Percentiles rank a stretch among this genome's conserved stretches.
Evolutionary conservation across 1,139 yeast genomes (phyloP).

Genomic region (Pichia sp.): DNA sequence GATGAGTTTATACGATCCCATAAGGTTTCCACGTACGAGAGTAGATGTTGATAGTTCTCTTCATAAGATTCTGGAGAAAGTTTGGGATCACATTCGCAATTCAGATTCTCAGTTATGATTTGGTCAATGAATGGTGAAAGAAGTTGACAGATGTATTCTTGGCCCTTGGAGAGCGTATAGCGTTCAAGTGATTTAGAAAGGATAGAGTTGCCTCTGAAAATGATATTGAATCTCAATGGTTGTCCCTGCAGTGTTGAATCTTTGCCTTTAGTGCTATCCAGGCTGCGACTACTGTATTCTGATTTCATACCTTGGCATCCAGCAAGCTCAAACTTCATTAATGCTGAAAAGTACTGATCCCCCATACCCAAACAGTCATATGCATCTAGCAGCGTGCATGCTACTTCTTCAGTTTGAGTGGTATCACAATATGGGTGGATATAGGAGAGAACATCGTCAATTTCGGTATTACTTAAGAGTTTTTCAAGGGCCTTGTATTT

Average conservation of each 20-base stretch:
- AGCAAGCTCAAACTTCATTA: constrained; percentile 59
- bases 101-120: constrained; percentile 39
- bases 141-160: constrained; percentile 65
- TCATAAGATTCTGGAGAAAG: constrained; percentile 31
- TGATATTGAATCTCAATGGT: constrained; percentile 37
- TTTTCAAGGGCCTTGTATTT: constrained; percentile 56
- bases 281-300: too few species aligned
- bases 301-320: too few species aligned
- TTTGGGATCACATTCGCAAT: constrained; percentile 72
- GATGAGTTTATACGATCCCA: constrained; percentile 71
- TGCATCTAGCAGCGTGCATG: constrained; percentile 53
- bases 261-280: background rate
- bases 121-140: constrained; percentile 61
- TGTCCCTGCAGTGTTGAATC: constrained; percentile 17
- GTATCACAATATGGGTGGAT: constrained; percentile 32
- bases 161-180: constrained; percentile 71
- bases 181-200: constrained; percentile 75
- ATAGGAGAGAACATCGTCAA: constrained; percentile 42
- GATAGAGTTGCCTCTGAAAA: constrained; percentile 81
- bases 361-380: constrained; percentile 60
- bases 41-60: constrained; percentile 46
- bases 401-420: constrained; percentile 45
- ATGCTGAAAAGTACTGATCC: constrained; percentile 59
- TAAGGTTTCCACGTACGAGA: constrained; percentile 49
- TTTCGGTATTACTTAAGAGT: constrained; percentile 45